A percentile compares a stretch with the other conserved stretches of the same genome.
phyloP scores from a whole-genome alignment of 805 yeast species.

The Novakomyces olei region DNA sequence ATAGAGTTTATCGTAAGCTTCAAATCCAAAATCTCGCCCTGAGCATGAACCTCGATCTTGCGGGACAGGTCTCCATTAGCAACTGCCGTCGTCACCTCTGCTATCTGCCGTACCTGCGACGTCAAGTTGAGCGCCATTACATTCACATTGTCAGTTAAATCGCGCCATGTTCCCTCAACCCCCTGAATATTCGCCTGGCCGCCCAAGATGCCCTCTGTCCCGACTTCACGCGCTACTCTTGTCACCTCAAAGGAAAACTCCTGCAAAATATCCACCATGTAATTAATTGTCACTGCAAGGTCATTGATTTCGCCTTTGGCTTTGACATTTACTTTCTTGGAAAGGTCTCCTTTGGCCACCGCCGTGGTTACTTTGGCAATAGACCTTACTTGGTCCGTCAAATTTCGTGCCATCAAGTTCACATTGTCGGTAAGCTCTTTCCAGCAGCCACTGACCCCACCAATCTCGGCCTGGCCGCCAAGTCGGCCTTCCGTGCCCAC shows the following conservation, averaged over 20 bases:
- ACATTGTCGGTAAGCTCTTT: slow-evolving; percentile 67
- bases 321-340: too few species aligned
- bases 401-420: slow-evolving; percentile 72
- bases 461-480: slow-evolving; percentile 71
- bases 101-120: slow-evolving; percentile 73
- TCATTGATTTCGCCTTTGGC: slow-evolving; percentile 49
- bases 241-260: slow-evolving; percentile 65
- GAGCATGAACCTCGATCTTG: slow-evolving; percentile 75
- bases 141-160: slow-evolving; percentile 64
- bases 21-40: slow-evolving; percentile 67
- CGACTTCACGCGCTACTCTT: slow-evolving; percentile 65
- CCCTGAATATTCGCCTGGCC: slow-evolving; percentile 73
- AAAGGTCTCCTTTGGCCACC: too few species aligned
- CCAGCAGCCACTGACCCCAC: slow-evolving; percentile 72
- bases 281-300: slow-evolving; percentile 60
- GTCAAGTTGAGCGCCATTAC: slow-evolving; percentile 79
- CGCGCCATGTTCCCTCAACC: slow-evolving; percentile 77
- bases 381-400: slow-evolving; percentile 72
- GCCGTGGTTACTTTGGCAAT: slow-evolving; percentile 71
- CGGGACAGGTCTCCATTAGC: slow-evolving; percentile 69
- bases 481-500: slow-evolving; percentile 76
- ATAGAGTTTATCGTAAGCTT: slow-evolving; percentile 73
- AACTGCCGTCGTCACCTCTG: slow-evolving; percentile 74
- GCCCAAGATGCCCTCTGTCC: slow-evolving; percentile 68
- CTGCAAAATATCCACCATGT: slow-evolving; percentile 75